Evolutionary conservation across 2,329 filamentous ascomycete species (phyloP).

Genomic region (Phialophora chinensis): DNA sequence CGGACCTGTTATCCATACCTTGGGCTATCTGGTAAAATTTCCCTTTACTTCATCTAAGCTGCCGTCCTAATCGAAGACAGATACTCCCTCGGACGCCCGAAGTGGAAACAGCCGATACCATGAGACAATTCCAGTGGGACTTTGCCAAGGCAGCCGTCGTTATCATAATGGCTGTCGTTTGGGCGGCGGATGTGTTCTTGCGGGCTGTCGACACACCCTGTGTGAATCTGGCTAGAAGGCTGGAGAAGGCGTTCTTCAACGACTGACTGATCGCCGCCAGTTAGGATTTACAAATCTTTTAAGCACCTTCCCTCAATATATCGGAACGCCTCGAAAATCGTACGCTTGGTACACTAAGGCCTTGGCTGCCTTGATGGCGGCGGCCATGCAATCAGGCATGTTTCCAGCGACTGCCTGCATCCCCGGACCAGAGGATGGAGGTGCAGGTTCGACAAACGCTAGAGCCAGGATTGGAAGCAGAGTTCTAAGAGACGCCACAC

Average conservation of each 20-base stretch:
- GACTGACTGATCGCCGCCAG: background rate
- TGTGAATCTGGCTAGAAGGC: conserved; percentile 57
- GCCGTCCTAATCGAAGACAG: conserved; percentile 18
- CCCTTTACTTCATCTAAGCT: background rate
- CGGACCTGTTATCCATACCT: conserved; percentile 51
- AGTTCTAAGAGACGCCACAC: background rate
- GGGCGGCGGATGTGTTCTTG: conserved; percentile 66
- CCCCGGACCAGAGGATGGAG: background rate
- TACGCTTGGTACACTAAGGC: background rate
- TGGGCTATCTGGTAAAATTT: conserved; percentile 49
- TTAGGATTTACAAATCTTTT: background rate
- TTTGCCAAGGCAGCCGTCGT: conserved; percentile 50
- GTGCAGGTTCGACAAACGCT: background rate
- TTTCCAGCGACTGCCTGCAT: background rate
- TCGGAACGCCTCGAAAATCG: background rate
- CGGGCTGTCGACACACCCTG: conserved; percentile 60
- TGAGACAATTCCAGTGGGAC: conserved; percentile 47
- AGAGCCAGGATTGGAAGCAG: background rate
- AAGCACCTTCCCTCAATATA: background rate
- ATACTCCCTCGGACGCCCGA: conserved; percentile 47
- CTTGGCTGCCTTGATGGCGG: background rate
- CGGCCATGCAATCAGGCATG: background rate
- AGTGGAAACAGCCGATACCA: conserved; percentile 38
- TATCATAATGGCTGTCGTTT: conserved; percentile 54
- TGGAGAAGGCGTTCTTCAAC: conserved; percentile 48